Evolutionary conservation across 306 rosid species (phyloP).

Genomic region (Hippophae rhamnoides): DNA sequence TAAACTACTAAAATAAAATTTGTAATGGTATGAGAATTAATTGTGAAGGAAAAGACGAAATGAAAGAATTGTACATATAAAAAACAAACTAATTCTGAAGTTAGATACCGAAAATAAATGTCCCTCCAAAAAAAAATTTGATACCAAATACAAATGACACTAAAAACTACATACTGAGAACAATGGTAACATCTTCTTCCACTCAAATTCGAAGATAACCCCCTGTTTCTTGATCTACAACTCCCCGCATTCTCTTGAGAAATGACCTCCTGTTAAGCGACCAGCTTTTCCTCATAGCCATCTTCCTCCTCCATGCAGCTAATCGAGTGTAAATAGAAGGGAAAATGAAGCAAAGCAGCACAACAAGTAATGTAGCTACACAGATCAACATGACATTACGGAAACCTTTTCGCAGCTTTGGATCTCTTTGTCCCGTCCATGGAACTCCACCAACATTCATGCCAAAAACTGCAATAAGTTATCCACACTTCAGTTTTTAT

Average conservation of each 20-base stretch:
- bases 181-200: background rate
- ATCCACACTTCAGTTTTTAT: too few relatives aligned
- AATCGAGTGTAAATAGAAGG: conserved; percentile 51
- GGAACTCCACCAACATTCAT: conserved; percentile 99
- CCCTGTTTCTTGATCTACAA: conserved; percentile 37
- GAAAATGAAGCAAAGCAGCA: conserved; percentile 75
- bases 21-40: too few relatives aligned
- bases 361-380: conserved; percentile 40
- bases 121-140: too few relatives aligned
- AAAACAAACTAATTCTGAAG: too few relatives aligned
- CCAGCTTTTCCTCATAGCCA: conserved; percentile 48
- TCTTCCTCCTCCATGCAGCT: conserved; percentile 43
- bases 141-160: too few relatives aligned
- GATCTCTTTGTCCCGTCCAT: conserved; percentile 67
- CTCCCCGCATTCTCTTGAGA: conserved; percentile 39
- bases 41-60: too few relatives aligned
- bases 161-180: too few relatives aligned
- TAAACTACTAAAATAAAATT: too few relatives aligned
- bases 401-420: conserved; percentile 57
- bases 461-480: conserved; percentile 61
- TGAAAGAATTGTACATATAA: too few relatives aligned
- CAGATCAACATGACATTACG: conserved; percentile 78
- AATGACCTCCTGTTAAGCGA: conserved; percentile 67
- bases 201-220: conserved; percentile 79
- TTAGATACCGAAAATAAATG: too few relatives aligned